Base-by-base conservation (phyloP, 306 rosid genomes). In the Canavalia gladiata region DNA sequence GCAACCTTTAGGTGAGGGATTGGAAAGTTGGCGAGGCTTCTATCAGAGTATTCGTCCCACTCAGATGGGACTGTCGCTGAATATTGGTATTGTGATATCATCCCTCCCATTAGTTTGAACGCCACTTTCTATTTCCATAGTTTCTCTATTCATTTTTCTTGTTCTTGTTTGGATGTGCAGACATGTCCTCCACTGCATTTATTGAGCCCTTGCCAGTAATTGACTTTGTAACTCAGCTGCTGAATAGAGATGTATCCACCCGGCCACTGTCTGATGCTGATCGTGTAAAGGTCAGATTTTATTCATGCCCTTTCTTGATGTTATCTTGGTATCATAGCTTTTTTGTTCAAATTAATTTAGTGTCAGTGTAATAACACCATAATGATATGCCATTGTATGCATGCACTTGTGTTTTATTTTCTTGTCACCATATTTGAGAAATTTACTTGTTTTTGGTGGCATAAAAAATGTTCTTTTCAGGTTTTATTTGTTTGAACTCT, bases 1-100 rank as follows among this genome's bases (percentile, higher is more conserved):
- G 78, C 97, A 96, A 60, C 86, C 98, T 9, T 83, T 96, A 52
- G 99, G 99, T 5, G 98, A 96, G 83, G 99, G 99, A 10, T 75
- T 96, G 88, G 98, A 96, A 82, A 96, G 99, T 52, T 96, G 99
- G 99, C 94, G 99, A 1, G 99, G 99, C 1, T 96, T 96, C 75
- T 96, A 96, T 78, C 99, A 96, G 68, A 96, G 99, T 74, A 96
- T 96, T 62, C 97, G 99, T 4, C 99, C 98, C 13, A 96, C 99
- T 5, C 99, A 96, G 81, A 96, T 96, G 99, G 98, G 99, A 2
- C 76, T 96, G 8, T 94, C 99, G 1, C 87, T 96, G 6, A 96
- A 96, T 50, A 96, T 96, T 75, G 99, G 99, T 96, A 75, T 18
- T 0, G 63, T 10, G 4, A 7, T 5, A 1, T 31, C 7, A 25